These are phyloP conservation scores for Oxyria digyna DNA, from an alignment of 148 eudicot species.

Conservation along the genomic window DNA sequence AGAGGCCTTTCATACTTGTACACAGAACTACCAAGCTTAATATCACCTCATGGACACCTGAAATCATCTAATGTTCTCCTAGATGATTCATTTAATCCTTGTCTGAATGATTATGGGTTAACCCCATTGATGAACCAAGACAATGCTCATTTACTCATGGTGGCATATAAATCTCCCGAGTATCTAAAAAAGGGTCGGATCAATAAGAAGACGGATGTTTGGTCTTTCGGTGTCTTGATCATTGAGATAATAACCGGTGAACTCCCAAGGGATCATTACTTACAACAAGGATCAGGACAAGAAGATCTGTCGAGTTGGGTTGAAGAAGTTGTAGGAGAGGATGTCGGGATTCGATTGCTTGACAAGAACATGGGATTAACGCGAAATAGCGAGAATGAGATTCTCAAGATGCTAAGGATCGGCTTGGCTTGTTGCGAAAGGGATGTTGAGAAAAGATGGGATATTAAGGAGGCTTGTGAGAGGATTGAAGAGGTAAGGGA, in stretches of 20 bases:
- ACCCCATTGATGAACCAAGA: constrained; percentile 65
- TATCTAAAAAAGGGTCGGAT: constrained; percentile 31
- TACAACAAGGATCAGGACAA: constrained; percentile 37
- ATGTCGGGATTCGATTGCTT: constrained; percentile 15
- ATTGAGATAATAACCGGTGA: constrained; percentile 61
- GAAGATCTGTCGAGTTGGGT: constrained; percentile 38
- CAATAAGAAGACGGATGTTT: constrained; percentile 66
- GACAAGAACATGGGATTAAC: constrained; percentile 45
- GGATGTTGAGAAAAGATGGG: constrained; percentile 47
- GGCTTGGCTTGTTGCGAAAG: constrained; percentile 52
- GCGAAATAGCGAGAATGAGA: constrained; percentile 29
- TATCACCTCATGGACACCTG: constrained; percentile 77
- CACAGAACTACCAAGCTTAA: constrained; percentile 55
- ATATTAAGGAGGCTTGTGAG: constrained; percentile 48
- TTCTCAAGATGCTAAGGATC: constrained; percentile 48
- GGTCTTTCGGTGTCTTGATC: constrained; percentile 67
- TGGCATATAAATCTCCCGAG: constrained; percentile 83
- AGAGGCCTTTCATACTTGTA: constrained; percentile 51
- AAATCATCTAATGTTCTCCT: constrained; percentile 83
- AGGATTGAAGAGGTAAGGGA: constrained; percentile 53
- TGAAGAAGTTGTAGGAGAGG: constrained; percentile 12
- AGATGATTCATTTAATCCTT: constrained; percentile 26
- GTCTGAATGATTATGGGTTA: constrained; percentile 54
- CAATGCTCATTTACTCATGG: constrained; percentile 47
- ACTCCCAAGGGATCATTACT: constrained; percentile 28